Evolutionary conservation across 805 yeast species (phyloP).

Genomic region (Saturnispora quitensis): DNA sequence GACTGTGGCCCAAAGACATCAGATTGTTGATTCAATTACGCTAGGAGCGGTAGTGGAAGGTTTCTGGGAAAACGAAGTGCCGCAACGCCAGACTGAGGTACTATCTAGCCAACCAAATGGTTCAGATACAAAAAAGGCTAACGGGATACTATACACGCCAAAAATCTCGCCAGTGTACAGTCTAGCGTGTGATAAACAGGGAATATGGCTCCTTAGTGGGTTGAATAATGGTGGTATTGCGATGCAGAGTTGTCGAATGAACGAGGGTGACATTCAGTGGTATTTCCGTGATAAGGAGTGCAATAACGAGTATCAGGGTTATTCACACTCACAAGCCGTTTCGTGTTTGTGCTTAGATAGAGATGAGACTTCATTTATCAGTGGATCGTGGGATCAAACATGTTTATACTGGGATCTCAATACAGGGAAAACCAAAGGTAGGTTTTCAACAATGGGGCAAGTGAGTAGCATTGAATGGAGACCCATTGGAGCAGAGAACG

Average conservation of each 20-base stretch:
- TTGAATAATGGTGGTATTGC: slow-evolving; percentile 78
- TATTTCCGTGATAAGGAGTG: slow-evolving; percentile 39
- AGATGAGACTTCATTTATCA: slow-evolving; percentile 53
- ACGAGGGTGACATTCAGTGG: slow-evolving; percentile 74
- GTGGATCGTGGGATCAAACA: slow-evolving; percentile 88
- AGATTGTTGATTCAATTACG: slow-evolving; percentile 73
- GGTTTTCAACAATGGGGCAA: slow-evolving; percentile 64
- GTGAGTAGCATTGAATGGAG: slow-evolving; percentile 66
- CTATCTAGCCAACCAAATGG: slow-evolving; percentile 24
- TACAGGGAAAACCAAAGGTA: slow-evolving; percentile 46
- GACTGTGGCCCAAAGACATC: slow-evolving; percentile 87
- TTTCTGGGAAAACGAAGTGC: slow-evolving; percentile 97
- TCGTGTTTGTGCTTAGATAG: slow-evolving; percentile 59
- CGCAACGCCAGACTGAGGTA: slow-evolving; percentile 23
- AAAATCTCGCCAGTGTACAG: slow-evolving; percentile 79
- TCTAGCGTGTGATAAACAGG: slow-evolving; percentile 72
- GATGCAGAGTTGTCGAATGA: slow-evolving; percentile 70
- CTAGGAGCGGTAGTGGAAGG: slow-evolving; percentile 76
- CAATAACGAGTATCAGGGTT: slow-evolving; percentile 16
- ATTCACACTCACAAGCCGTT: slow-evolving; percentile 62
- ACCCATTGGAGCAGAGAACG: slow-evolving; percentile 41
- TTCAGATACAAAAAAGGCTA: slow-evolving; percentile 29
- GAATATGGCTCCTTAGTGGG: slow-evolving; percentile 80
- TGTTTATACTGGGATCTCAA: slow-evolving; percentile 80
- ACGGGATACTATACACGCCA: slow-evolving; percentile 47